phyloP scores from a whole-genome alignment of 2,329 filamentous ascomycete species.

The Ceratocystis harringtonii region DNA sequence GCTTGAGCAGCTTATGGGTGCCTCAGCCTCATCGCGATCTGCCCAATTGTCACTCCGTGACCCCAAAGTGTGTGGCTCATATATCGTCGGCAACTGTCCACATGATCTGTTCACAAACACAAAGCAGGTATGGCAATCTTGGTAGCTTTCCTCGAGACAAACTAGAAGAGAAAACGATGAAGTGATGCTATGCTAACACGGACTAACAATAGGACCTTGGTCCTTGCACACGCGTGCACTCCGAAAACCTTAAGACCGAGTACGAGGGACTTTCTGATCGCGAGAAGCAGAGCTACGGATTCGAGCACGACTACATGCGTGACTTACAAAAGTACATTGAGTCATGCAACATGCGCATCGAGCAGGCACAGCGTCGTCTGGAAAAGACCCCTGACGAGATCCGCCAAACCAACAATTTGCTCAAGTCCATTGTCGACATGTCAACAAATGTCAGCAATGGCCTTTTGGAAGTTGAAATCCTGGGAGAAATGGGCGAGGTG shows the following conservation, averaged over 20 bases:
- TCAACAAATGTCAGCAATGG: conserved; percentile 64
- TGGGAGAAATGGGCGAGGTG: conserved; percentile 70
- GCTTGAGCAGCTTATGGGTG: conserved; percentile 91
- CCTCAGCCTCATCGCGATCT: conserved; percentile 55
- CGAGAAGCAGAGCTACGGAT: conserved; percentile 66
- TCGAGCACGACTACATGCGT: conserved; percentile 92
- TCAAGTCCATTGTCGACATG: conserved; percentile 63
- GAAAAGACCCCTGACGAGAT: conserved; percentile 99
- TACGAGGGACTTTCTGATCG: conserved; percentile 60
- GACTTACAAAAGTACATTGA: conserved; percentile 95
- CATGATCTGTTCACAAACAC: conserved; percentile 99
- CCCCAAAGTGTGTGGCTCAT: conserved; percentile 86
- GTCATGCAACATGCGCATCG: conserved; percentile 89
- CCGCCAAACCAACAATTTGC: conserved; percentile 75
- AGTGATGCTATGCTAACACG: neutral
- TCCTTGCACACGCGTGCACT: conserved; percentile 74
- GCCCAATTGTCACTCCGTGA: conserved; percentile 79
- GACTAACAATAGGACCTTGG: conserved; percentile 53
- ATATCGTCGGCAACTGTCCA: conserved; percentile 82
- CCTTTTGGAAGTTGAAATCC: conserved; percentile 68
- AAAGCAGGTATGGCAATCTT: conserved; percentile 45
- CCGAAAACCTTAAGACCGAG: conserved; percentile 73
- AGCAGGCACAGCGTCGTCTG: conserved; percentile 70
- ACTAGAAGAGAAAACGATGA: neutral
- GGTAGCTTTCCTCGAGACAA: neutral